Base-by-base conservation (phyloP, 1,284 basidiomycete genomes). In the Cutaneotrichosporon sp. region DNA sequence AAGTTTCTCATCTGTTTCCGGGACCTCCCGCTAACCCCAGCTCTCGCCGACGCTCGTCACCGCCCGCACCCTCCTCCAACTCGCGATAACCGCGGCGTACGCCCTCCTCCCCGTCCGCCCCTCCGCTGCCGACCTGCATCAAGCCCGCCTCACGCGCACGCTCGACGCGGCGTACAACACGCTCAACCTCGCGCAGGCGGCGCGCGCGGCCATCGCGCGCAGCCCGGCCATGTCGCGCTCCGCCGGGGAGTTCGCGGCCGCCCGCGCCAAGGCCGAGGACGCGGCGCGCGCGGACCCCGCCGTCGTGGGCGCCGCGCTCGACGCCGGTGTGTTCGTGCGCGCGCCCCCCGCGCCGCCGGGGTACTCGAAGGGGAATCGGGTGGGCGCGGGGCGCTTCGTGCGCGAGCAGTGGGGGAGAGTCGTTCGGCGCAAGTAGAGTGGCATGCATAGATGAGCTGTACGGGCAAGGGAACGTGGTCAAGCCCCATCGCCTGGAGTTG, bases 51-150 rank as follows among this genome's bases (percentile, higher is more conserved):
- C 56, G 0, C 69, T 76, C 8, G 54, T 70, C 45, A 67, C 60
- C 2, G 11, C 66, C 18, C 69, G 75, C 22, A 56, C 64, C 6
- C 50, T 73, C 43, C 42, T 56, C 34, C 66, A 75, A 14, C 56
- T 71, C 33, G 33, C 67, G 22, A 27, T 70, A 4, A 71, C 73
- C 0, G 43, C 72, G 20, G 58, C 65, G 11, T 75, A 76, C 67
- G 58, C 63, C 51, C 60, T 67, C 61, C 62, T 71, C 20, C 75
- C 75, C 14, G 42, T 71, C 42, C 65, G 62, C 31, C 46, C 47
- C 16, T 42, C 58, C 13, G 16, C 42, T 2, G 47, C 58, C 9
- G 55, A 42, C 24, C 43, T 45, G 5, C 33, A 51, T 1, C 38
- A 29, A 14, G 47, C 62, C 33, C 27, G 27, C 18, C 46, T 53